Evolutionary conservation across 2,329 filamentous ascomycete species (phyloP), one percentile per base, ranked within the genome.

Genomic region (Aspergillus sp.): DNA sequence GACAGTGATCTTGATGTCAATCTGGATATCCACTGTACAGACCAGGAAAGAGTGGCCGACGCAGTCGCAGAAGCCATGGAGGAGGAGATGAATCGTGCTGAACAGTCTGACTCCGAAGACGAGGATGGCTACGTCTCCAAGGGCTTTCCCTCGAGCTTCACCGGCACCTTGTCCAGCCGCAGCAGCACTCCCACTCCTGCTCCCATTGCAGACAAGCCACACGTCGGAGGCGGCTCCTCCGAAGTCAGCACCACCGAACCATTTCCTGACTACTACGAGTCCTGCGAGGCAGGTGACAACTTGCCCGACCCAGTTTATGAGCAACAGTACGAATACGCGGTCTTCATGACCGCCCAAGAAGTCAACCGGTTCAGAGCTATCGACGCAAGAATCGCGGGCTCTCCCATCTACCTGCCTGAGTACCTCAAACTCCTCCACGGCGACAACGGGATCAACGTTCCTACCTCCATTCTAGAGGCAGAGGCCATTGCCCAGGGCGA

Each of bases 181-280:
- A 30, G 26, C 9, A 30, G 26, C 11, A n/a, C 35, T 38, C 16
- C 35, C 14, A 13, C 11, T n/a, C n/a, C 33, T 6, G n/a, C n/a
- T n/a, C 33, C 33, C 33, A 35, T 20, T n/a, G 17, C 17, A 41
- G 14, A 41, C 9, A 42, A n/a, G 11, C 19, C 40, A 42, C 6
- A 8, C 6, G 13, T 2, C 40, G 40, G 22, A 7, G 13, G 35
- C 14, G 16, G 11, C 35, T n/a, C 35, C 14, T n/a, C 35, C 35
- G 8, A n/a, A n/a, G 3, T 5, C 40, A 42, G 10, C 16, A 30
- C 45, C 16, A 51, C 52, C 1, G 65, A 68, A 36, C 59, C 63
- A 0, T 69, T 69, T 17, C 65, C 65, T 0, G 61, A 62, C 10
- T 68, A 66, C 45, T 50, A 63, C 38, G 57, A 62, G 20, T 50